These are phyloP conservation scores for Thecaphora frezii DNA, from an alignment of 1,284 basidiomycete species.

Conservation along the genomic window DNA sequence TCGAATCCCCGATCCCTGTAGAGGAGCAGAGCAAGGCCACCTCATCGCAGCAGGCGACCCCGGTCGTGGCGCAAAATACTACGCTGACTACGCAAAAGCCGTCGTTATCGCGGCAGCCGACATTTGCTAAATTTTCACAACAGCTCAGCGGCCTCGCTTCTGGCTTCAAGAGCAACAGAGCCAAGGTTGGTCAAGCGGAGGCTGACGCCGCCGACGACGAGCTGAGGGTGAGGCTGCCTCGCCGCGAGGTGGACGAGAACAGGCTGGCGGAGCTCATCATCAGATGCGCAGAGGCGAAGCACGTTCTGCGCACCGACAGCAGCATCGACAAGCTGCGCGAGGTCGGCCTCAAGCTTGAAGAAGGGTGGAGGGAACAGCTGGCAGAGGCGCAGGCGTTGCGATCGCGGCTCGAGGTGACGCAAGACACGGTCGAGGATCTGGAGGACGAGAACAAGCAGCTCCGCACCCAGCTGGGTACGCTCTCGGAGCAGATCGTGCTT, in stretches of 20 bases:
- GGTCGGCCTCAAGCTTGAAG: conserved; percentile 24
- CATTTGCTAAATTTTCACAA: neutral
- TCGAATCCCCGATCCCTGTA: neutral
- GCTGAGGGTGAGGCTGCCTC: conserved; percentile 10
- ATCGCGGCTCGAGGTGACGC: conserved; percentile 5
- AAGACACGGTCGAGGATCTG: conserved; percentile 29
- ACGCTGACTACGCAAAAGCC: no score
- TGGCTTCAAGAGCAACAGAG: neutral
- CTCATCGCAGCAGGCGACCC: neutral
- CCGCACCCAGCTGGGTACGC: conserved; percentile 15
- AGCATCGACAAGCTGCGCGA: conserved; percentile 14
- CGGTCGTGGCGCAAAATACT: neutral
- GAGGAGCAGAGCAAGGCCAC: neutral
- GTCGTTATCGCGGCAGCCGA: neutral
- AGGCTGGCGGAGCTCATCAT: conserved; percentile 24
- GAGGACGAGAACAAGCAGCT: conserved; percentile 34
- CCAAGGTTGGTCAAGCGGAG: neutral
- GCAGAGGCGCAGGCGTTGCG: conserved; percentile 21
- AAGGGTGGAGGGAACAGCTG: conserved; percentile 27
- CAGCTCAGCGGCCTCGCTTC: conserved; percentile 1
- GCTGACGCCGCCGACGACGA: neutral
- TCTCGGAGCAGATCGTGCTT: conserved; percentile 24
- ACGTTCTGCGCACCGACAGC: conserved; percentile 23
- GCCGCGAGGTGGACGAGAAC: conserved; percentile 22
- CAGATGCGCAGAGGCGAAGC: conserved; percentile 25